phyloP scores from a whole-genome alignment of 2,329 filamentous ascomycete genomes.

The Helotiales sp. region DNA sequence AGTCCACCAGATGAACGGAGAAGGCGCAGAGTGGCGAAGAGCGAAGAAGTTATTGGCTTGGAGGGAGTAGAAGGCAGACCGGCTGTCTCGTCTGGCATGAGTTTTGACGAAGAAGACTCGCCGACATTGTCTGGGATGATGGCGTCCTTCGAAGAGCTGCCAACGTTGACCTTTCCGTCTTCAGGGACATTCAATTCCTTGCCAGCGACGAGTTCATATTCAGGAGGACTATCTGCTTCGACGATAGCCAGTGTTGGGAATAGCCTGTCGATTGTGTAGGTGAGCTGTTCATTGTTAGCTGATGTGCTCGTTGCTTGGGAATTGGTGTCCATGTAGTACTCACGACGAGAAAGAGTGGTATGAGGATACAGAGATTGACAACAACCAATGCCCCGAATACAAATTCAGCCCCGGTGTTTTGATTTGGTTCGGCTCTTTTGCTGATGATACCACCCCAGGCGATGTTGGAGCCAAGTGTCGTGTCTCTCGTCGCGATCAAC shows the following conservation, averaged over 20 bases:
- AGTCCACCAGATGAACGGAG: not conserved
- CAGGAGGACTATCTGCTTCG: conserved; percentile 9
- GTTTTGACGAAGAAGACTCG: conserved; percentile 2
- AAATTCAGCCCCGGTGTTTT: not conserved
- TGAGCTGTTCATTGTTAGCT: not conserved
- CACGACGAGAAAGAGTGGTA: not conserved
- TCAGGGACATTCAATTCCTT: not conserved
- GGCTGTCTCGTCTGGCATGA: conserved; percentile 2
- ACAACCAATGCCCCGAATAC: not conserved
- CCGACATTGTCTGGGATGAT: not conserved
- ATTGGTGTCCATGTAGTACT: not conserved
- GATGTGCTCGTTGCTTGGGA: too few relatives aligned
- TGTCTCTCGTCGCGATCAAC: conserved; percentile 3
- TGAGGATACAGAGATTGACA: not conserved
- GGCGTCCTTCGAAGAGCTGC: not conserved
- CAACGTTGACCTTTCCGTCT: not conserved
- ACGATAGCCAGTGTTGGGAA: conserved; percentile 2
- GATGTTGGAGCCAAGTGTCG: not conserved
- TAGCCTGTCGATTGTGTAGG: conserved; percentile 3
- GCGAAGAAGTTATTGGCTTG: not conserved
- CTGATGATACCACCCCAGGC: not conserved
- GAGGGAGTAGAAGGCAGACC: not conserved
- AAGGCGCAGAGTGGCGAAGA: not conserved
- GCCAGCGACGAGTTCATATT: conserved; percentile 7
- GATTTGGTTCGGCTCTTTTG: not conserved